Evolutionary conservation across 164 flowering plant species (phyloP).

Genomic region (Stephania yunnanensis): DNA sequence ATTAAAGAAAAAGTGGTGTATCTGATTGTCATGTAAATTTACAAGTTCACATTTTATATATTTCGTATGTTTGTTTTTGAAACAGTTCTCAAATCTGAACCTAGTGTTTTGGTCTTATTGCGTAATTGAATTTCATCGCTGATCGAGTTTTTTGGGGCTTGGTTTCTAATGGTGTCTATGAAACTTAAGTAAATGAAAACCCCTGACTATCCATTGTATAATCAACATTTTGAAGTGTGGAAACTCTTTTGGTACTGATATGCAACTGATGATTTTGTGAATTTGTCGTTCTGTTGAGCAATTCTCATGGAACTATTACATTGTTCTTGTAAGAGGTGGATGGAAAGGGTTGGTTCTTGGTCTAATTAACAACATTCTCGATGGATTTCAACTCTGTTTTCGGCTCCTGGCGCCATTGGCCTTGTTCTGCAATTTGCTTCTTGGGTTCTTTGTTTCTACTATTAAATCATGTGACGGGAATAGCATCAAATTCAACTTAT

Average conservation of each 20-base stretch:
- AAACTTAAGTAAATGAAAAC: no score
- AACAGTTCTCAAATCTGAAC: no score
- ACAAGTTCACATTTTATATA: no score
- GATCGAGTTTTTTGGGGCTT: no score
- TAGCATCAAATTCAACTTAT: conserved; percentile 41
- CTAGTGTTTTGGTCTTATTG: no score
- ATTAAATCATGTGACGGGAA: conserved; percentile 15
- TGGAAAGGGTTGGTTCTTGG: conserved; percentile 10
- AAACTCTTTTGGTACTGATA: not conserved
- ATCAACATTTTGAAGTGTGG: not conserved
- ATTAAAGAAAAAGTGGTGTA: no score
- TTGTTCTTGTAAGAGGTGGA: conserved; percentile 13
- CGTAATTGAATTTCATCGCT: no score
- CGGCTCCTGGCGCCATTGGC: conserved; percentile 7
- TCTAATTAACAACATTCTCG: conserved; percentile 3
- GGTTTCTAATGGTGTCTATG: no score
- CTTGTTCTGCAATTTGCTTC: conserved; percentile 13
- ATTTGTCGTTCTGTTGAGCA: not conserved
- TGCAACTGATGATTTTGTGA: not conserved
- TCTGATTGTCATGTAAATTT: no score
- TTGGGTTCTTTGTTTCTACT: conserved; percentile 30
- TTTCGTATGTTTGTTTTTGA: no score
- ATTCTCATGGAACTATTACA: not conserved
- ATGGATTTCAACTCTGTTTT: conserved; percentile 26
- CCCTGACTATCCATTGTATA: not conserved